Conservation (phyloP, 2,329 filamentous ascomycete species). For the Hymenoscyphus linearis region DNA sequence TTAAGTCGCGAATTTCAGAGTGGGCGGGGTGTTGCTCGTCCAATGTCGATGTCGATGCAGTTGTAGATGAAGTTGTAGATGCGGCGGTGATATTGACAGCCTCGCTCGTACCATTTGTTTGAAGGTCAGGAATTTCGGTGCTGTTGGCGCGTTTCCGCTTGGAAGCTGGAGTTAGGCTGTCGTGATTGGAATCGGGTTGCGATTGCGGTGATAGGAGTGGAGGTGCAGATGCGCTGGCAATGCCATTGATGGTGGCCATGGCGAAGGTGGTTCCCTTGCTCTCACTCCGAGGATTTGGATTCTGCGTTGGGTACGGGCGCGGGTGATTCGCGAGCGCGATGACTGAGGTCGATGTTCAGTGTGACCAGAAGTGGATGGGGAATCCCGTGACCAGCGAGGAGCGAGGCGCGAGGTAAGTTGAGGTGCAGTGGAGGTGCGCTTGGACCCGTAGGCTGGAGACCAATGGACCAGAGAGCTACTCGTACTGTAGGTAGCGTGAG, state of each 20-base stretch:
- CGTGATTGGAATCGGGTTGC: conserved; percentile 16
- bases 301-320: neutral
- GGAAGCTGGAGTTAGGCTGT: conserved; percentile 34
- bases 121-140: conserved; percentile 1
- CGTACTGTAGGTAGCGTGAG: no score
- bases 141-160: conserved; percentile 56
- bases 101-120: conserved; percentile 30
- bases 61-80: conserved; percentile 14
- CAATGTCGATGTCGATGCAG: conserved; percentile 13
- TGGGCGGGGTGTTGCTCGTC: conserved; percentile 29
- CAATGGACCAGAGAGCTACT: no score
- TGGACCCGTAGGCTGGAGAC: no score
- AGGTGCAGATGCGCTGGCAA: conserved; percentile 33
- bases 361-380: neutral
- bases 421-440: no score
- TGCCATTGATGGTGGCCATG: conserved; percentile 38
- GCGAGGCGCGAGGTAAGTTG: no score
- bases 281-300: neutral
- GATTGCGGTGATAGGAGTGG: conserved; percentile 7
- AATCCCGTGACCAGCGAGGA: no score
- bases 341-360: conserved; percentile 11
- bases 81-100: neutral
- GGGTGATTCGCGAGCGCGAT: neutral
- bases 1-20: conserved; percentile 38
- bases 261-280: conserved; percentile 13